phyloP scores from a whole-genome alignment of 306 rosid genomes.

The Trifolium fragiferum region DNA sequence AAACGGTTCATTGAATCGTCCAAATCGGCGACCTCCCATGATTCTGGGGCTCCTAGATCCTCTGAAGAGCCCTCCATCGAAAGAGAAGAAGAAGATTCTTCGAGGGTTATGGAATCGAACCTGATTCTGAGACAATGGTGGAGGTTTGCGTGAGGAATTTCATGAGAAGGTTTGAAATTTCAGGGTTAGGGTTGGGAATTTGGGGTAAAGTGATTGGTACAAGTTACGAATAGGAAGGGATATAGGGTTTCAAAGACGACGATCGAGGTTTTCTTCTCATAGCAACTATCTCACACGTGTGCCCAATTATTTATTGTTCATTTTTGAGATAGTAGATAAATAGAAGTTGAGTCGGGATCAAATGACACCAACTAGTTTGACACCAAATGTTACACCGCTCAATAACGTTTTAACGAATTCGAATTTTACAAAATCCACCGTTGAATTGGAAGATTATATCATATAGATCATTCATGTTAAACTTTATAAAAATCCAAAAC shows the following conservation, averaged over 20 bases:
- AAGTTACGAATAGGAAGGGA: constrained; percentile 19
- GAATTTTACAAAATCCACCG: too few relatives aligned
- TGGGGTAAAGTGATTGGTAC: constrained; percentile 40
- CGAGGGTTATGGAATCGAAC: constrained; percentile 47
- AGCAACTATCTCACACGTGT: constrained; percentile 49
- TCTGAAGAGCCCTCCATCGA: constrained; percentile 93
- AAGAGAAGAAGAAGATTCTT: background rate
- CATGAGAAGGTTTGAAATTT: constrained; percentile 52
- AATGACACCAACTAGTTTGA: too few relatives aligned
- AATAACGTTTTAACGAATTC: too few relatives aligned
- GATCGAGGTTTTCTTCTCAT: constrained; percentile 28
- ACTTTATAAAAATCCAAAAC: too few relatives aligned
- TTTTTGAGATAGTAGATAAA: too few relatives aligned
- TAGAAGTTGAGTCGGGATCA: too few relatives aligned
- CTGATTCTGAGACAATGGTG: constrained; percentile 37
- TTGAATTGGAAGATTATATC: too few relatives aligned
- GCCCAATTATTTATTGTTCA: too few relatives aligned
- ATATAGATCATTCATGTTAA: too few relatives aligned
- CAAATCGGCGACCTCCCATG: constrained; percentile 95
- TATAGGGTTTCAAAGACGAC: constrained; percentile 57
- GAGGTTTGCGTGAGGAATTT: constrained; percentile 41
- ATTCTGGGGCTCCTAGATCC: constrained; percentile 93
- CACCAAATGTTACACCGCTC: too few relatives aligned
- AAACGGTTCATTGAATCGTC: constrained; percentile 83
- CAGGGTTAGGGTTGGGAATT: constrained; percentile 55